phyloP scores from a whole-genome alignment of 1,284 basidiomycete species.

The Cutaneotrichosporon sp. region DNA sequence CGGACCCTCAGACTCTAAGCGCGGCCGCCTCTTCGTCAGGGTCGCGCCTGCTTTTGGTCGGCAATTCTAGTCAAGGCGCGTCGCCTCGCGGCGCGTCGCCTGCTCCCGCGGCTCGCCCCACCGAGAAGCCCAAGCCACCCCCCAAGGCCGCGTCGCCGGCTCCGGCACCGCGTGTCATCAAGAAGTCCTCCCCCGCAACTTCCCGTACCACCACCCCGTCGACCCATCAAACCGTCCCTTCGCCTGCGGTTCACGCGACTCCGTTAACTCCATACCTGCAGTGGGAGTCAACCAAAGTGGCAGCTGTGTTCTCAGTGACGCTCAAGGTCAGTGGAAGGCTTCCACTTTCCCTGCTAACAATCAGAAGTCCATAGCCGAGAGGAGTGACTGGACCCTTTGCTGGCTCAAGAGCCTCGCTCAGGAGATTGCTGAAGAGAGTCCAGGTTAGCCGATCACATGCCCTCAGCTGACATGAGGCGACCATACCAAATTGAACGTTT shows the following conservation, averaged over 20 bases:
- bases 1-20: constrained; percentile 6
- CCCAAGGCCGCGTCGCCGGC: constrained; percentile 32
- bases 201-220: constrained; percentile 13
- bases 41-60: constrained; percentile 9
- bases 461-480: constrained; percentile 14
- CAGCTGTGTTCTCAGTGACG: constrained; percentile 71
- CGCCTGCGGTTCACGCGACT: constrained; percentile 35
- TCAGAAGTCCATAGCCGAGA: constrained; percentile 69
- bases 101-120: constrained; percentile 19
- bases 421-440: constrained; percentile 69
- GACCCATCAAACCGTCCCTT: constrained; percentile 14
- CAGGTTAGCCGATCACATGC: constrained; percentile 54
- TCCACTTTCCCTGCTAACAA: not conserved
- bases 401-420: constrained; percentile 77
- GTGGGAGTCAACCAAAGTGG: constrained; percentile 75
- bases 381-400: constrained; percentile 67
- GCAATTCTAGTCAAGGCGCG: constrained; percentile 7
- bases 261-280: constrained; percentile 53
- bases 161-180: not conserved
- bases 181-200: not conserved
- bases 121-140: constrained; percentile 35
- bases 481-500: constrained; percentile 40
- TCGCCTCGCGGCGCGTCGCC: not conserved
- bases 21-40: constrained; percentile 12
- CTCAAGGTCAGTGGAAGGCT: constrained; percentile 63